Conservation (phyloP, 2,329 filamentous ascomycete genomes). For the Talaromyces sp. region DNA sequence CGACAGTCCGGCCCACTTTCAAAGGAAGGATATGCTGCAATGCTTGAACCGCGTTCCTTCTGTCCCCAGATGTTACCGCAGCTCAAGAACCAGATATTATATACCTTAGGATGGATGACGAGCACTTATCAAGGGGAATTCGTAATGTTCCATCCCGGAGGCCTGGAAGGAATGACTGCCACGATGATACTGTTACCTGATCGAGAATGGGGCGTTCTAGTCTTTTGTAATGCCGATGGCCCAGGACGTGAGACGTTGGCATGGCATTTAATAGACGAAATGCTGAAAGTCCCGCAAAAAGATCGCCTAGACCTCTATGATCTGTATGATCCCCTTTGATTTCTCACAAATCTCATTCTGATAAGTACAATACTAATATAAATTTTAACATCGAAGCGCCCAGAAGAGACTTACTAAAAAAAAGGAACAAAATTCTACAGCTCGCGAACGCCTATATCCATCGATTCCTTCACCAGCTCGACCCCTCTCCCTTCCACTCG, state of each 20-base stretch:
- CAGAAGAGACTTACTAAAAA: background rate
- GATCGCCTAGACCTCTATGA: slow-evolving; percentile 8
- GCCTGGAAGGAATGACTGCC: slow-evolving; percentile 12
- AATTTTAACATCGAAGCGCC: background rate
- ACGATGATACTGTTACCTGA: slow-evolving; percentile 9
- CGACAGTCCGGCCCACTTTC: slow-evolving; percentile 2
- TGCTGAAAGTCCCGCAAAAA: slow-evolving; percentile 3
- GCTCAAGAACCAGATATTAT: slow-evolving; percentile 3
- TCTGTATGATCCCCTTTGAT: background rate
- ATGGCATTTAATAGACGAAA: slow-evolving; percentile 11
- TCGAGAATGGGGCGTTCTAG: slow-evolving; percentile 7
- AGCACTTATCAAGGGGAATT: slow-evolving; percentile 9
- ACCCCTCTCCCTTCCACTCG: background rate
- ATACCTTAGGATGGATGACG: slow-evolving; percentile 10
- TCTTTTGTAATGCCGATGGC: slow-evolving; percentile 11
- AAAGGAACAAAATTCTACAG: slow-evolving; percentile 1
- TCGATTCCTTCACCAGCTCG: background rate
- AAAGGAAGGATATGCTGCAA: slow-evolving; percentile 4
- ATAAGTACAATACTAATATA: background rate
- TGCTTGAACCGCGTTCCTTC: slow-evolving; percentile 2
- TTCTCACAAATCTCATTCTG: background rate
- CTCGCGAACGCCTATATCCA: slow-evolving; percentile 2
- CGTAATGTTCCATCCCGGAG: slow-evolving; percentile 12
- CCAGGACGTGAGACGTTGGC: slow-evolving; percentile 3
- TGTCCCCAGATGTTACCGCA: slow-evolving; percentile 6